Evolutionary conservation across 2,329 filamentous ascomycete species (phyloP), one percentile per base, ranked within the genome.

Genomic region (Alternaria sp.): DNA sequence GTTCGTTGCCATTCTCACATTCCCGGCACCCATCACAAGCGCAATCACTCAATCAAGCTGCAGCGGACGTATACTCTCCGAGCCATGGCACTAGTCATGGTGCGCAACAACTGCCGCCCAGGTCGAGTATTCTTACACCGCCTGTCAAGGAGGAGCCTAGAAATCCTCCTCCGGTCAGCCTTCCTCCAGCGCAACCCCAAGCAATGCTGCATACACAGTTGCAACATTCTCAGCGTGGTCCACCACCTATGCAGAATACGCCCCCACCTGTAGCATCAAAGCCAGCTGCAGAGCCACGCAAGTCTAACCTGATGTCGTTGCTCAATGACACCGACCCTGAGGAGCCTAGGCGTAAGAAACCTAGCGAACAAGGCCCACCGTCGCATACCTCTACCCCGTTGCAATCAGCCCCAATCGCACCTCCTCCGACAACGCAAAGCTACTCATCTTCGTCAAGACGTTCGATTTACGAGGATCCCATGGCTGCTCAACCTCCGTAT

Each of bases 241-340:
- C 69, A 47, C 58, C 69, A 34, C 54, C 71, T 44, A 36, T 59
- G 47, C 69, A 71, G 36, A 61, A 61, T 30, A 59, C 57, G 0
- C 62, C 70, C 7, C 64, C 69, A 1, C 59, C 71, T 41, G 59
- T 59, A 36, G 57, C 57, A 52, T 62, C 71, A 2, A 74, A 75
- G 53, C 72, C 76, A 60, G 64, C 69, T 14, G 55, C 69, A n/a
- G 72, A 75, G 52, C 74, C 76, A 8, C 73, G 73, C 44, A 78
- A 75, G 54, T 78, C 77, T 7, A 79, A 78, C 51, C 39, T 80
- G 14, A 66, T 78, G 55, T 78, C 75, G 4, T 54, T 80, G 16
- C 70, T 80, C 14, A 80, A 80, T 56, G 75, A 76, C 28, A 62
- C 74, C n/a, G 75, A 77, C 53, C 73, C 75, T 6, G 75, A 77